Base-by-base conservation (phyloP, 2,329 filamentous ascomycete genomes). In the Sclerotinia minor region DNA sequence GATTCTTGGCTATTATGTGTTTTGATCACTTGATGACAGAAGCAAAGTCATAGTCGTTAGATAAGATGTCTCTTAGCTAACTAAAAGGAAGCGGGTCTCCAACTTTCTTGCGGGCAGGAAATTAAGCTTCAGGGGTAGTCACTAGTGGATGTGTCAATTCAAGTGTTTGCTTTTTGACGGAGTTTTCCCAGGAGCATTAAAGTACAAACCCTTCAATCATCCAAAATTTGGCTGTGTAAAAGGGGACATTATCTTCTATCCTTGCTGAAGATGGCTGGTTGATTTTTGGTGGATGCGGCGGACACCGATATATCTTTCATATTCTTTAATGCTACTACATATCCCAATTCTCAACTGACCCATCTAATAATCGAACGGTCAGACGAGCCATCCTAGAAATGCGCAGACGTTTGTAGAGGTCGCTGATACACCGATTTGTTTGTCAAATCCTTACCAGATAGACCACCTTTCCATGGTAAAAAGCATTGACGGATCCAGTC, bases 111-210 rank as follows among this genome's bases (percentile, higher is more conserved):
- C 58, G n/a, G 19, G 19, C 44, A 60, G 11, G 21, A n/a, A 35
- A 26, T 24, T 17, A 38, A 35, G 26, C 21, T 49, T 61, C 44
- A 38, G 15, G 59, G 59, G 59, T 63, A 9, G 35, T 35, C 29
- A 35, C 7, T 35, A 35, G 45, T 47, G n/a, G n/a, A 50, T 17
- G 8, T 11, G 29, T 38, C 29, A 26, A 41, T 38, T 63, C 19
- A 63, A 61, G 59, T 63, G 45, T 63, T 63, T 63, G 59, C 45
- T 26, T 26, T 26, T 49, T 49, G 29, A n/a, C 58, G 35, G 32
- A 60, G 19, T 13, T 32, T 21, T 9, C 5, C 8, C 29, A 29
- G 32, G 35, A 21, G 1, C 35, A 13, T 55, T 32, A 19, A 21
- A 35, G 57, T 5, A 24, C 9, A 13, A 9, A 13, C 19, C 6